A percentile compares a stretch with the other conserved stretches of the same genome.
Conservation (phyloP, 177 flowering plant species). For the Vitis hybrid region DNA sequence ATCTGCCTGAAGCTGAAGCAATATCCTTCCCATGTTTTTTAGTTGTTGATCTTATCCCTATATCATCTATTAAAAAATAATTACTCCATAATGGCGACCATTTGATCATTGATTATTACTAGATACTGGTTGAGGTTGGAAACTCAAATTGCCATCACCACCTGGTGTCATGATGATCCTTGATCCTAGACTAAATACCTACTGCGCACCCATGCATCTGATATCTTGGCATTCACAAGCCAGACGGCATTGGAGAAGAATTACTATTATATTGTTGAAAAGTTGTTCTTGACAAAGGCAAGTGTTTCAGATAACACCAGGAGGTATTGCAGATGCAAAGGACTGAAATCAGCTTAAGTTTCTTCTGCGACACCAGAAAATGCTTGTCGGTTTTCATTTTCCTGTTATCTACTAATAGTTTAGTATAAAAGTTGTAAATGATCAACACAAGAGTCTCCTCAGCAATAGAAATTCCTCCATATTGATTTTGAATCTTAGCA, state of each 20-base stretch:
- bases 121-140: background rate
- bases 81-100: background rate
- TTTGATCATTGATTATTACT: background rate
- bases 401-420: background rate
- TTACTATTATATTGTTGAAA: background rate
- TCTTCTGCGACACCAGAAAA: background rate
- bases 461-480: too few relatives aligned
- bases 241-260: background rate
- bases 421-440: too few relatives aligned
- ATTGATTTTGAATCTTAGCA: background rate
- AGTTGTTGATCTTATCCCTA: background rate
- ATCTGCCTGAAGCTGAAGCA: conserved; percentile 94
- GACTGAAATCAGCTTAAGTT: conserved; percentile 37
- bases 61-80: background rate
- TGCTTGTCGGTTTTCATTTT: background rate
- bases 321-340: conserved; percentile 96
- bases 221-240: background rate
- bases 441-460: too few relatives aligned
- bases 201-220: background rate
- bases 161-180: background rate
- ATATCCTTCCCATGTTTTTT: conserved; percentile 62
- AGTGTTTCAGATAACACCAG: conserved; percentile 92
- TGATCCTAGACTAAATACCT: background rate
- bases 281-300: conserved; percentile 39
- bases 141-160: background rate